Base-by-base conservation (phyloP, 352 stramenopile genomes). In the Globisporangium perplexum region DNA sequence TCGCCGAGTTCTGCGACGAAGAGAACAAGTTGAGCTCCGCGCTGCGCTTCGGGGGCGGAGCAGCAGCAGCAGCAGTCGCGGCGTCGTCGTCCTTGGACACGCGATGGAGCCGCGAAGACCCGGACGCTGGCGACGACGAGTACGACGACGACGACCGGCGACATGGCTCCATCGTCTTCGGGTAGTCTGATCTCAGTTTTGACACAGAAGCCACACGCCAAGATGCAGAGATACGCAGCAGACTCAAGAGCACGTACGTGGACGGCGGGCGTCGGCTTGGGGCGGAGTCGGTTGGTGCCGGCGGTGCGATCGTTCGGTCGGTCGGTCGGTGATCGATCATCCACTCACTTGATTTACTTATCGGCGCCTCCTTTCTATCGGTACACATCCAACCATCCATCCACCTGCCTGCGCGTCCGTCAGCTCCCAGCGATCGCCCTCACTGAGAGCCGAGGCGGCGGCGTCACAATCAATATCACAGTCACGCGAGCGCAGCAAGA, bases 1-100 rank as follows among this genome's bases (percentile, higher is more conserved):
- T 91, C 7, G 78, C 78, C 15, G 77, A 89, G 57, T 91, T 91
- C 53, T 91, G 81, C 30, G 81, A 91, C 50, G 81, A 89, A 71
- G 81, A 89, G 51, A 87, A 69, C 71, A 89, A 87, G 47, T 60
- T 91, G 51, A 70, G 60, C 39, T 72, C 63, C 14, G 60, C 59
- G 36, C 50, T 77, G 7, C 61, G 41, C n/a, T 59, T 53, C 24
- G 26, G 23, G 1, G 47, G 4, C 26, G n/a, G n/a, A n/a, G n/a
- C n/a, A n/a, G n/a, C n/a, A 10, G 31, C 8, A 30, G 11, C 31
- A 38, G 10, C 39, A 45, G 20, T 24, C 17, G 20, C 41, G 1
- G 38, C 23, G 31, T 52, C 41, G 18, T 44, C 36, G 26, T 24
- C 38, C 3, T 5, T 26, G 12, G 43, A 47, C 23, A 23, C 39